These are phyloP conservation scores for Pichia deserticola DNA, from an alignment of 805 yeast species.

Conservation along the genomic window DNA sequence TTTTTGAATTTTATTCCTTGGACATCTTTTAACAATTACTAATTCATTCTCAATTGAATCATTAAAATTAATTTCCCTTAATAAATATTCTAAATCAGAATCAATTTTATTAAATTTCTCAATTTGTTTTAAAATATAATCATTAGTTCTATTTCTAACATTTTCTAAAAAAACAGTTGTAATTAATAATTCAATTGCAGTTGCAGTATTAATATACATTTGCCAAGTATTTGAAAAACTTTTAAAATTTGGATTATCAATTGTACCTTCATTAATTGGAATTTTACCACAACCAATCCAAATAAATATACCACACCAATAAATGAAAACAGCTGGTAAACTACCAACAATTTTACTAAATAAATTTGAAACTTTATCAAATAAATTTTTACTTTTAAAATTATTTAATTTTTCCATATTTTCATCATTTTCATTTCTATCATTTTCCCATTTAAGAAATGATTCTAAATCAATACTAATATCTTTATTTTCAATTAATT, in stretches of 20 bases:
- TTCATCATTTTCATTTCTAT: conserved; percentile 21
- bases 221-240: conserved; percentile 33
- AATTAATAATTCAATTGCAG: conserved; percentile 30
- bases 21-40: conserved; percentile 23
- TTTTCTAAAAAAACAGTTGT: conserved; percentile 34
- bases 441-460: conserved; percentile 22
- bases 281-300: conserved; percentile 34
- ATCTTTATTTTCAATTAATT: not conserved
- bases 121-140: conserved; percentile 19
- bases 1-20: conserved; percentile 11
- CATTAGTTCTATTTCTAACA: conserved; percentile 32
- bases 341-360: conserved; percentile 27
- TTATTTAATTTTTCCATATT: conserved; percentile 8
- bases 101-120: conserved; percentile 22
- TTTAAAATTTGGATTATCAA: conserved; percentile 9
- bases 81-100: conserved; percentile 21
- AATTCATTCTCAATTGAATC: conserved; percentile 18
- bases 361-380: conserved; percentile 27
- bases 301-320: conserved; percentile 32
- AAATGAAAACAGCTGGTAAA: conserved; percentile 25
- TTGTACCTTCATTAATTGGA: conserved; percentile 11
- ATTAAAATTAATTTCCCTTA: conserved; percentile 1
- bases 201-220: conserved; percentile 35
- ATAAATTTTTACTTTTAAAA: conserved; percentile 24
- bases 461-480: not conserved